phyloP scores from a whole-genome alignment of 441 rosid genomes.

The Euphorbia corollata region DNA sequence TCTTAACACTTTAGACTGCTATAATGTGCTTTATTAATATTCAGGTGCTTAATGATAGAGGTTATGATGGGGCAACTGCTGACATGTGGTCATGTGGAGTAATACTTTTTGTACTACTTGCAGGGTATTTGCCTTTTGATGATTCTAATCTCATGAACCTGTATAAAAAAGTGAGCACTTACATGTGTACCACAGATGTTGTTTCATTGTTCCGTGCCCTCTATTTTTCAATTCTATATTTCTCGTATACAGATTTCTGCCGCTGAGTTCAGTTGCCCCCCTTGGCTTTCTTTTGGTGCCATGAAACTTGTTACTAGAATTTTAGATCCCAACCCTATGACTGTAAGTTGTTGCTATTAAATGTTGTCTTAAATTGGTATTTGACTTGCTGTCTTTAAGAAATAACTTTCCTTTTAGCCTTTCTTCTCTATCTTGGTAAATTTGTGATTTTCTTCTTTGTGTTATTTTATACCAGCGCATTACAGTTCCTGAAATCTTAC shows the following conservation, averaged over 20 bases:
- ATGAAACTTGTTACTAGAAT: slow-evolving; percentile 74
- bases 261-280: slow-evolving; percentile 83
- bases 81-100: slow-evolving; percentile 99
- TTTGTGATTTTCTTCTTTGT: neutral
- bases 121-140: slow-evolving; percentile 98
- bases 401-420: neutral
- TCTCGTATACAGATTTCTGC: slow-evolving; percentile 55
- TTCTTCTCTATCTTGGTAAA: neutral
- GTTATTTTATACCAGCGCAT: slow-evolving; percentile 50
- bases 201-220: slow-evolving; percentile 16
- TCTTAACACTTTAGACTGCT: slow-evolving; percentile 10
- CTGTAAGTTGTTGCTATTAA: slow-evolving; percentile 52
- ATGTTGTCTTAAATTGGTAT: slow-evolving; percentile 5
- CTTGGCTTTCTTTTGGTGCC: slow-evolving; percentile 80
- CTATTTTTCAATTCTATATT: slow-evolving; percentile 19
- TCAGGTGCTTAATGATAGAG: slow-evolving; percentile 92
- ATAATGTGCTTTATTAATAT: slow-evolving; percentile 16
- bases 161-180: slow-evolving; percentile 76
- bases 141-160: slow-evolving; percentile 87
- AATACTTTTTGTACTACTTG: slow-evolving; percentile 91
- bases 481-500: slow-evolving; percentile 63
- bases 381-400: neutral
- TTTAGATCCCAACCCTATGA: slow-evolving; percentile 88
- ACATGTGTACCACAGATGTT: slow-evolving; percentile 15
- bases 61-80: slow-evolving; percentile 93